phyloP scores from a whole-genome alignment of 306 rosid species.

The Quercus wislizeni region DNA sequence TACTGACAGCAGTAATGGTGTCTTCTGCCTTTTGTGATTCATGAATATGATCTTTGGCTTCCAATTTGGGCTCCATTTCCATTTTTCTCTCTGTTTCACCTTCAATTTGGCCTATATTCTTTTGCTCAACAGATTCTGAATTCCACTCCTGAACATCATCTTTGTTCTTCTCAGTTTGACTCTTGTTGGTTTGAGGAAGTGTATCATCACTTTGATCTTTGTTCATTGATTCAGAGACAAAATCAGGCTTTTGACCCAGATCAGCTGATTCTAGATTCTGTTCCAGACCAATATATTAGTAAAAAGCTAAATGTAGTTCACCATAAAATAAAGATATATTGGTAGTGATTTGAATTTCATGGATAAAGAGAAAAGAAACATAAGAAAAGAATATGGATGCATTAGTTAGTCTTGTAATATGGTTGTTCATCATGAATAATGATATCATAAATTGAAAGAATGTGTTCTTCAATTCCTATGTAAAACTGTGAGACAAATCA shows the following conservation, averaged over 20 bases:
- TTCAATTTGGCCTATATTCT: not conserved
- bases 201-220: slow-evolving; percentile 15
- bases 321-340: not conserved
- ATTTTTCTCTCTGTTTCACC: not conserved
- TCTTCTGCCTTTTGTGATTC: not conserved
- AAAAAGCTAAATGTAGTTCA: not conserved
- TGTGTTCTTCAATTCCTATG: not conserved
- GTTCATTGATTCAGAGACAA: not conserved
- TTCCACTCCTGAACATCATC: slow-evolving; percentile 8
- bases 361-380: slow-evolving; percentile 1
- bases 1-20: not conserved
- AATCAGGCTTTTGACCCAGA: not conserved
- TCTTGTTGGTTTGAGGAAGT: slow-evolving; percentile 6
- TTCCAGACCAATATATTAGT: slow-evolving; percentile 1
- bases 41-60: not conserved
- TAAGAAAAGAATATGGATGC: not conserved
- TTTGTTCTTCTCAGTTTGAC: slow-evolving; percentile 5
- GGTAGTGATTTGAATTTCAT: not conserved
- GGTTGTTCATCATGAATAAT: not conserved
- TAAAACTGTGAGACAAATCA: not conserved
- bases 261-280: slow-evolving; percentile 19
- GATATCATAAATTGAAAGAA: not conserved
- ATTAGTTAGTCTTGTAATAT: not conserved
- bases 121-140: not conserved
- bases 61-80: slow-evolving; percentile 2